Percentiles rank a stretch among this genome's conserved stretches.
These are phyloP conservation scores for Emergomyces orientalis DNA, from an alignment of 2,329 filamentous ascomycete species.

Conservation along the genomic window DNA sequence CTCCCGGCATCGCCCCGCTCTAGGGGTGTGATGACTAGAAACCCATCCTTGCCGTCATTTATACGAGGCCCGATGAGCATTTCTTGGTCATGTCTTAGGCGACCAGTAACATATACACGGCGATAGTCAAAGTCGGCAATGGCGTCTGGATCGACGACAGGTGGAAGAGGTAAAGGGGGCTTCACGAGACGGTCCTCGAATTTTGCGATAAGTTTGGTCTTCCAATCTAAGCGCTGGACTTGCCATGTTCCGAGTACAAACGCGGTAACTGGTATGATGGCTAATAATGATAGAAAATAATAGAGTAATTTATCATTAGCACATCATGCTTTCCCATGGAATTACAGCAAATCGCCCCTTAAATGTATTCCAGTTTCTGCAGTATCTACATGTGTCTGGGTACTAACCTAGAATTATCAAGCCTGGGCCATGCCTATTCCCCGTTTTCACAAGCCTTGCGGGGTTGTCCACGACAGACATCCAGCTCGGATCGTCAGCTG, in stretches of 20 bases:
- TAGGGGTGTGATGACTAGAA: constrained; percentile 81
- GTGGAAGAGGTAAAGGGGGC: constrained; percentile 74
- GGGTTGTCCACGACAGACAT: constrained; percentile 81
- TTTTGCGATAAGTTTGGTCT: constrained; percentile 80
- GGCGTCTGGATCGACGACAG: constrained; percentile 69
- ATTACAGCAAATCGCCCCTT: neutral
- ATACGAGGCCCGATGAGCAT: constrained; percentile 92
- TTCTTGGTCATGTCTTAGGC: constrained; percentile 77
- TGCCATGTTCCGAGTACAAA: constrained; percentile 93
- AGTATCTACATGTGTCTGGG: neutral
- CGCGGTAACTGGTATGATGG: constrained; percentile 81
- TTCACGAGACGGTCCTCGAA: constrained; percentile 87
- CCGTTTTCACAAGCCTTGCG: constrained; percentile 65
- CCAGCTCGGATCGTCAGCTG: constrained; percentile 69
- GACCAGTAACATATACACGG: constrained; percentile 65
- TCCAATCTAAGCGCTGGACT: constrained; percentile 85
- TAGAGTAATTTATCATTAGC: neutral
- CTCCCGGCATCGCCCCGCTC: constrained; percentile 54
- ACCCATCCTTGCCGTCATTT: constrained; percentile 82
- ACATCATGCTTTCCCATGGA: neutral
- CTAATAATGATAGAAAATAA: constrained; percentile 26
- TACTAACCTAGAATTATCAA: constrained; percentile 62
- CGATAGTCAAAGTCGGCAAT: constrained; percentile 88
- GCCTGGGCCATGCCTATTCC: constrained; percentile 67
- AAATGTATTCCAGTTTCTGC: neutral